Base-by-base conservation (phyloP, 1,284 basidiomycete species). In the Anthracocystis setariae region DNA sequence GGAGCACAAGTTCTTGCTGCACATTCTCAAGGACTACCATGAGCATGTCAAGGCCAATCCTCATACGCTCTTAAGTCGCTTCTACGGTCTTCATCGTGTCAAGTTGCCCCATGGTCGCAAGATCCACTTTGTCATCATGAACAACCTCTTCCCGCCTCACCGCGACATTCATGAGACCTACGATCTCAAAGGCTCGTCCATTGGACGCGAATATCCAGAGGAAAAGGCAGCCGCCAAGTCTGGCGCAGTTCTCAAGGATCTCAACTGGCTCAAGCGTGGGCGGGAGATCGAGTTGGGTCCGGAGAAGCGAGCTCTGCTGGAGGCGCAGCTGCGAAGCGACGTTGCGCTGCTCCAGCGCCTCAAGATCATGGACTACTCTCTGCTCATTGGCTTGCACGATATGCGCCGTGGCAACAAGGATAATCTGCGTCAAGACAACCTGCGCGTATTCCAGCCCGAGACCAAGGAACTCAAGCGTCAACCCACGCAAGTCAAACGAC, bases 41-140 rank as follows among this genome's bases (percentile, higher is more conserved):
- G 86, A 88, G 42, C 94, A 98, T 80, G 89, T 98, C 65, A 90
- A 90, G 82, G 86, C 85, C 40, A 98, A 98, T 83, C 95, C 95
- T 0, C 94, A 98, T 80, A 97, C 95, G 1, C 86, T 98, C 4
- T 85, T 98, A 3, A 93, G 91, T 17, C 88, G 95, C 15, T 98
- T 98, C 85, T 98, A 98, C 81, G 95, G 95, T 12, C 86, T 98
- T 13, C 95, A 98, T 80, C 91, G 95, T 53, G 95, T 98, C 73
- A 98, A 98, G 85, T 88, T 98, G 4, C 95, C 95, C 0, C 88
- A 89, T 21, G 95, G 95, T 0, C 87, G 88, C 51, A 98, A 98
- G 86, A 98, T 98, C 57, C 95, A 98, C 84, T 98, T 98, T 82
- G 93, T 98, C 57, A 96, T 98, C 85, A 98, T 98, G 94, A 98